Conservation (phyloP, 805 yeast genomes). For the Yarrowia yakushimensis region DNA sequence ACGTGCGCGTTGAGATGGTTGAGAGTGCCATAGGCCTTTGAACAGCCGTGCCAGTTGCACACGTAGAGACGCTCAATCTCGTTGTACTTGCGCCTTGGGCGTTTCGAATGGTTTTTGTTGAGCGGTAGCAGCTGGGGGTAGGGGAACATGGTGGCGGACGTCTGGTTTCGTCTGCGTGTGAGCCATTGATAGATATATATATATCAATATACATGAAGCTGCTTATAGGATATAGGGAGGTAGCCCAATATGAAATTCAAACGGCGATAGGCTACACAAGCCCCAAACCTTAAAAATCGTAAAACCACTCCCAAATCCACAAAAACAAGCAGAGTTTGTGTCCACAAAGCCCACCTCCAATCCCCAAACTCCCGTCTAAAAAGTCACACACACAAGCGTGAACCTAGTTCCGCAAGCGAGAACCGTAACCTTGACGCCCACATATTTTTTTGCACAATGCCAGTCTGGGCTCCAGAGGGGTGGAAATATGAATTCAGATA, state of each 20-base stretch:
- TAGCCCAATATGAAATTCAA: conserved; percentile 19
- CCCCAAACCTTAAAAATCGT: neutral
- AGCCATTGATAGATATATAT: conserved; percentile 3
- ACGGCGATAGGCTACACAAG: conserved; percentile 17
- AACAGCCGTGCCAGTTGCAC: conserved; percentile 48
- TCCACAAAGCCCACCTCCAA: neutral
- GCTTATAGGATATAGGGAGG: conserved; percentile 19
- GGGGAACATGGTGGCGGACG: neutral
- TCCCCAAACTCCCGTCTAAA: neutral
- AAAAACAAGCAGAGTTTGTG: neutral
- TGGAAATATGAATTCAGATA: too few relatives aligned
- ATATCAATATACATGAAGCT: conserved; percentile 6
- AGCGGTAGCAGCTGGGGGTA: conserved; percentile 18
- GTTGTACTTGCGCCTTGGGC: conserved; percentile 53
- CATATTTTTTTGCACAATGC: neutral
- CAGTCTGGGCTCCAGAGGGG: neutral
- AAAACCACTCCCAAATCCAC: neutral
- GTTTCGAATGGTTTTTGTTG: conserved; percentile 34
- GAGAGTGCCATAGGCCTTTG: conserved; percentile 56
- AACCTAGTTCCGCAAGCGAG: conserved; percentile 19
- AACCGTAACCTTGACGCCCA: neutral
- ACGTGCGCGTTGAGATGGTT: conserved; percentile 60
- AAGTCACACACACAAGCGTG: conserved; percentile 8
- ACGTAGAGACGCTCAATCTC: conserved; percentile 55
- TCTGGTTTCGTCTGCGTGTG: neutral